These are phyloP conservation scores for Panaeolus papilionaceus DNA, from an alignment of 768 basidiomycete species.

Conservation along the genomic window DNA sequence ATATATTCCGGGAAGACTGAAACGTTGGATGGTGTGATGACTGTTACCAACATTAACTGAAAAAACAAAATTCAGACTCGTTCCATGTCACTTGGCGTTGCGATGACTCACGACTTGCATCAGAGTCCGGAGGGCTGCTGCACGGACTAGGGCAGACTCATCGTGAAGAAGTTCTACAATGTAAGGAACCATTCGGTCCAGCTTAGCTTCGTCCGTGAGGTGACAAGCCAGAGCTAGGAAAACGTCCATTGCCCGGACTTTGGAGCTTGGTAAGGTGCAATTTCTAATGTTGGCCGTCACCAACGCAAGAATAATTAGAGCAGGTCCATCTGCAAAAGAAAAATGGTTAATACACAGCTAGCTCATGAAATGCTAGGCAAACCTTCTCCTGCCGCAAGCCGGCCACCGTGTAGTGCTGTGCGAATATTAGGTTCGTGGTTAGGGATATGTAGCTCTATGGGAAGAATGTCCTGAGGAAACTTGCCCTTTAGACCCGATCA, in stretches of 20 bases:
- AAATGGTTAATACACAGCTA: background rate
- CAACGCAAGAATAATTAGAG: constrained; percentile 86
- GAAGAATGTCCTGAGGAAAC: constrained; percentile 68
- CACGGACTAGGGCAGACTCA: constrained; percentile 83
- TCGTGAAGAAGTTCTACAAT: constrained; percentile 89
- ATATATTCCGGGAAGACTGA: constrained; percentile 95
- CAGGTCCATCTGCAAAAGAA: constrained; percentile 73
- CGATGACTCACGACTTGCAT: constrained; percentile 75
- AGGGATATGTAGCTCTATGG: constrained; percentile 77
- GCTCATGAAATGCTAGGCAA: background rate
- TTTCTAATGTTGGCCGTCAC: constrained; percentile 91
- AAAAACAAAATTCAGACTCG: background rate
- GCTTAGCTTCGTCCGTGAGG: constrained; percentile 92
- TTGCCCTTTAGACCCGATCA: constrained; percentile 10
- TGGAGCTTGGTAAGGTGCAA: constrained; percentile 84
- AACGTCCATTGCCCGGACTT: constrained; percentile 84
- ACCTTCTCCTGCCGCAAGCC: constrained; percentile 71
- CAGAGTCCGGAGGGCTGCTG: constrained; percentile 76
- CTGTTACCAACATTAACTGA: constrained; percentile 63
- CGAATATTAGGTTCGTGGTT: constrained; percentile 66
- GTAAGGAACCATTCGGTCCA: constrained; percentile 93
- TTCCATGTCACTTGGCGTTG: background rate
- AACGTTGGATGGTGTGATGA: constrained; percentile 84
- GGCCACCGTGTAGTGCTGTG: constrained; percentile 54
- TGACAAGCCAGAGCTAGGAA: constrained; percentile 82